phyloP scores from a whole-genome alignment of 1,139 yeast species.

The Geotrichum reessii region DNA sequence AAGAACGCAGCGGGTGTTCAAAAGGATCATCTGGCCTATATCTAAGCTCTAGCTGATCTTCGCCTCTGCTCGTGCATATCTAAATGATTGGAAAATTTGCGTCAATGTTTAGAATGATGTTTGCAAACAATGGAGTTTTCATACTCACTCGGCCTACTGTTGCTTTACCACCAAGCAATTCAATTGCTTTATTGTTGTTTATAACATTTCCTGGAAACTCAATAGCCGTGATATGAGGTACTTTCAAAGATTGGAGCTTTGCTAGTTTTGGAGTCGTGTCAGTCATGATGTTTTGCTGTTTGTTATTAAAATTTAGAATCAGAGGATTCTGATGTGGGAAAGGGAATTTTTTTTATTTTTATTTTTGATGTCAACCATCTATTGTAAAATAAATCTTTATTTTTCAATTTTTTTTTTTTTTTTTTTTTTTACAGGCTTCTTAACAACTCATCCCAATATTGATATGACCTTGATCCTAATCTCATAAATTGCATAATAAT shows the following conservation, averaged over 20 bases:
- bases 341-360: not conserved
- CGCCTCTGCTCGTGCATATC: conserved; percentile 34
- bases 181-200: conserved; percentile 57
- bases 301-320: not conserved
- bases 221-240: conserved; percentile 34
- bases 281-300: not conserved
- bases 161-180: conserved; percentile 70
- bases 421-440: not conserved
- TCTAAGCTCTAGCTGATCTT: conserved; percentile 52
- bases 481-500: not conserved
- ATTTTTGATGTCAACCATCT: not conserved
- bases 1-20: conserved; percentile 73
- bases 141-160: conserved; percentile 34
- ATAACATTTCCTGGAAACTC: conserved; percentile 76
- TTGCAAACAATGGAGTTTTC: not conserved
- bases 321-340: conserved; percentile 1
- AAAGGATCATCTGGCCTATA: conserved; percentile 61
- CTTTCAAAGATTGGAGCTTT: conserved; percentile 23
- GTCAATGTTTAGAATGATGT: conserved; percentile 25
- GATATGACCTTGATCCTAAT: not conserved
- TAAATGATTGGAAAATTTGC: conserved; percentile 18
- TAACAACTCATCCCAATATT: not conserved
- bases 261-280: conserved; percentile 20
- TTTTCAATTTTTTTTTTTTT: not conserved
- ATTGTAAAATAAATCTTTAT: not conserved